These are phyloP conservation scores for Plasmodium vivax DNA, from an alignment of 169 alveolate genomes.

Conservation along the genomic window DNA sequence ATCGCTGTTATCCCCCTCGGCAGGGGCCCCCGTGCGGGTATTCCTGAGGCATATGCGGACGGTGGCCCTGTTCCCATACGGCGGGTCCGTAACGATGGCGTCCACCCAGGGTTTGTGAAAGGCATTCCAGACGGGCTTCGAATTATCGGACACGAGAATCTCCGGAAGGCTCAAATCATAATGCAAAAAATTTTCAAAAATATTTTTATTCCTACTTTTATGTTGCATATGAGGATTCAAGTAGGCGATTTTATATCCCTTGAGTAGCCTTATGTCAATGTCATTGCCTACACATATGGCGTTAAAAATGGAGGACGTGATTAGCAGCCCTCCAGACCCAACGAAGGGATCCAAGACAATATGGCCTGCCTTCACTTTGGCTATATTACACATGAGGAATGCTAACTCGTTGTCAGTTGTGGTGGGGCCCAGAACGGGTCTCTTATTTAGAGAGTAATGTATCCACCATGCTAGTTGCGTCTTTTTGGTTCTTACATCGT, in stretches of 20 bases:
- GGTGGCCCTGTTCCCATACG: constrained; percentile 92
- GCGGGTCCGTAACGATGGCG: constrained; percentile 98
- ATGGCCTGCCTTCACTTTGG: constrained; percentile 76
- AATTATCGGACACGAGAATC: constrained; percentile 74
- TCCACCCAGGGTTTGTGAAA: constrained; percentile 91
- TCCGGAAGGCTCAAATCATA: constrained; percentile 79
- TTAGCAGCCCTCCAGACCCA: constrained; percentile 96
- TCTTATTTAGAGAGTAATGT: constrained; percentile 88
- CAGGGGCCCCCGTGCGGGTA: not conserved
- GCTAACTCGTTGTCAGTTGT: constrained; percentile 96
- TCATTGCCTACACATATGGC: constrained; percentile 96
- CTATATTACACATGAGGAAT: constrained; percentile 95
- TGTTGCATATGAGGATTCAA: constrained; percentile 82
- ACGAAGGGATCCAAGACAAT: constrained; percentile 96
- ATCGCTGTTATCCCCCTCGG: not conserved
- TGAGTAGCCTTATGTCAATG: constrained; percentile 94
- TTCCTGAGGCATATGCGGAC: constrained; percentile 29
- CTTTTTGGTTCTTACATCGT: constrained; percentile 13
- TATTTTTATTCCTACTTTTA: constrained; percentile 61
- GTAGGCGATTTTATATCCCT: constrained; percentile 88
- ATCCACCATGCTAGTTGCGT: constrained; percentile 86
- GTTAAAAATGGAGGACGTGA: constrained; percentile 92
- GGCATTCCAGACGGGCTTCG: constrained; percentile 62
- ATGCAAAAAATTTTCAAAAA: constrained; percentile 78
- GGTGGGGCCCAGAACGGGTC: constrained; percentile 99